Base-by-base conservation (phyloP, 345 rosid species). In the Syzygium grande region DNA sequence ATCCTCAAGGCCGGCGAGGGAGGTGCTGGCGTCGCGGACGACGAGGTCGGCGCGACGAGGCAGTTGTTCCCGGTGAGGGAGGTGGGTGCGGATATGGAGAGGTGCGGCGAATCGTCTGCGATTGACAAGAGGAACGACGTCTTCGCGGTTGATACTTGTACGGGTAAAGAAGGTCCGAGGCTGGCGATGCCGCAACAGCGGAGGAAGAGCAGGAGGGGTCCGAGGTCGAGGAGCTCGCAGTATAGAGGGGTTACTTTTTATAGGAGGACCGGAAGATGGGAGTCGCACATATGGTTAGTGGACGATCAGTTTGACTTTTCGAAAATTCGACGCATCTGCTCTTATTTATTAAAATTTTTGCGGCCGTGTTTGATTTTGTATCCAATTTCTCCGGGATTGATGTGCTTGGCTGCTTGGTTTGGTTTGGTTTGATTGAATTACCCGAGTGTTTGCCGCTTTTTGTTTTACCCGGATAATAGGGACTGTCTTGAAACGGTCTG, bases 211-310 rank as follows among this genome's bases (percentile, higher is more conserved):
- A 90, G 99, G 92, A 90, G 99, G 86, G 99, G 99, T n/a, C 99
- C 99, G 27, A 93, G 99, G 92, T 97, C 99, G 29, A 93, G 96
- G 87, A 97, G 99, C 90, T 97, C 99, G 13, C 99, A 96, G 90
- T 97, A 96, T 78, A 90, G 99, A 89, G 99, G 99, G n/a, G 99
- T 97, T 52, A 97, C 99, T 79, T 97, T 97, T 87, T 97, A 97
- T 25, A 88, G 99, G 88, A 95, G 99, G 87, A 97, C 99, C 56
- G 99, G 99, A 30, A 88, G 99, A 85, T 97, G 99, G 99, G 99
- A 96, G 88, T 97, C 99, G n/a, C 99, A 97, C 92, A 97, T 97
- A 83, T 97, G 99, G 99, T 97, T 73, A 19, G 80, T 38, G 52
- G 78, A 27, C 9, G 84, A 52, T 51, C 49, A 46, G 17, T 27